Percentiles rank a stretch among this genome's conserved stretches.
These are phyloP conservation scores for Physcomitrellopsis africana DNA, from an alignment of 225 moss, liverwort and hornwort genomes.

Conservation along the genomic window DNA sequence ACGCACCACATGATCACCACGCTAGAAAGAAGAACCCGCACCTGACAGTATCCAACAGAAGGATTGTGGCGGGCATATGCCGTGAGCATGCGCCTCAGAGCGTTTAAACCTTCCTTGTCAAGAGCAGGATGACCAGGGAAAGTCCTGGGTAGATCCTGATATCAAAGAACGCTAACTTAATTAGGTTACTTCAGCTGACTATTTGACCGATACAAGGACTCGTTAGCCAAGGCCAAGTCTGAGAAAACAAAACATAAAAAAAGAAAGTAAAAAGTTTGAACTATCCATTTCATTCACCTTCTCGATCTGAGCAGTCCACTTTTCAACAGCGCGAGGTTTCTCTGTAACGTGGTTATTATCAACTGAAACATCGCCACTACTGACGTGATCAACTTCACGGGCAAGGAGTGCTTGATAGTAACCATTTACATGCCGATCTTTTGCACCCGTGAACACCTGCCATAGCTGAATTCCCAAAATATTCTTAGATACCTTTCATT, in stretches of 20 bases:
- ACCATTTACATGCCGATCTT: constrained; percentile 48
- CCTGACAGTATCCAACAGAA: constrained; percentile 92
- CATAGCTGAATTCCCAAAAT: constrained; percentile 42
- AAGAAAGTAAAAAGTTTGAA: background rate
- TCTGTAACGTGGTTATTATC: background rate
- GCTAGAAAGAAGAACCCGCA: constrained; percentile 17
- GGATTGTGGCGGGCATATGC: constrained; percentile 85
- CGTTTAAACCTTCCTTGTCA: constrained; percentile 69
- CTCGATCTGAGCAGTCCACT: constrained; percentile 93
- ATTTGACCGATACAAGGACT: background rate
- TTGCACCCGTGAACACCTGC: constrained; percentile 61
- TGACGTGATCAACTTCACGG: constrained; percentile 28
- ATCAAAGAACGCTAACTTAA: constrained; percentile 6
- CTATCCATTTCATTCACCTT: constrained; percentile 47
- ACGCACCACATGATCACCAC: too few relatives aligned
- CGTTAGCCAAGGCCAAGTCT: background rate
- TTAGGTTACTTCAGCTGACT: background rate
- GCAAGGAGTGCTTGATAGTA: constrained; percentile 46
- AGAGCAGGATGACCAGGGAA: constrained; percentile 91
- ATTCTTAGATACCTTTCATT: background rate
- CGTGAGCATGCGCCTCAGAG: constrained; percentile 85
- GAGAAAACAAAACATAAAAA: background rate
- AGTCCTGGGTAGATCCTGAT: constrained; percentile 85
- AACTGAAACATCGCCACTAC: constrained; percentile 10
- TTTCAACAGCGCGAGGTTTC: constrained; percentile 29